Evolutionary conservation across 164 flowering plant species (phyloP).

Genomic region (Vitis rupestris): DNA sequence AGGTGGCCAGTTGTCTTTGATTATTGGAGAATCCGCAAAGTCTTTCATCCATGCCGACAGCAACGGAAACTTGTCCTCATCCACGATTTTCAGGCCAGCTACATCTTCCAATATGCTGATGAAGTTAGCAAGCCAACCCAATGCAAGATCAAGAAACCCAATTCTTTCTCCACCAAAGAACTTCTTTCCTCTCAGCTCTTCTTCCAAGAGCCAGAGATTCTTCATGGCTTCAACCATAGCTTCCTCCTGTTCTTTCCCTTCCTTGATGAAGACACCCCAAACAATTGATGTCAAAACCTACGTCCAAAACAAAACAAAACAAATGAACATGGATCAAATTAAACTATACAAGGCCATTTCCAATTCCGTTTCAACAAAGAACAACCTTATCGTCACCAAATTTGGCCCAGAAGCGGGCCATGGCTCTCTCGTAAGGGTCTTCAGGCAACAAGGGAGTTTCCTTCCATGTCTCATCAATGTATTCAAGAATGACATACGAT

Average conservation of each 20-base stretch:
- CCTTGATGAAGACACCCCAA: slow-evolving; percentile 3
- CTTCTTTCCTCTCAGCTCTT: slow-evolving; percentile 22
- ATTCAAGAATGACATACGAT: not conserved
- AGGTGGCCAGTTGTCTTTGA: not conserved
- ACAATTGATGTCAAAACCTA: slow-evolving; percentile 15
- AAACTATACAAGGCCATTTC: no score
- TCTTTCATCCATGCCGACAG: slow-evolving; percentile 18
- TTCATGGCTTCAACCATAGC: slow-evolving; percentile 4
- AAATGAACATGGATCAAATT: no score
- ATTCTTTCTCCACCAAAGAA: slow-evolving; percentile 1
- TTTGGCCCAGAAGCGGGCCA: slow-evolving; percentile 27
- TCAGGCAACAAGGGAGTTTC: no score
- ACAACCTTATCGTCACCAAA: slow-evolving; percentile 24
- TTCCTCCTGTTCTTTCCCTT: slow-evolving; percentile 20
- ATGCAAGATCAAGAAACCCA: slow-evolving; percentile 19
- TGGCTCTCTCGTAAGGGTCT: no score
- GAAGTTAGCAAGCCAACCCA: slow-evolving; percentile 21
- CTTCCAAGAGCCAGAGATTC: slow-evolving; percentile 18
- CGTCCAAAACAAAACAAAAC: not conserved
- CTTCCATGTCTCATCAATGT: no score
- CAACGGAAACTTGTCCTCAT: slow-evolving; percentile 16
- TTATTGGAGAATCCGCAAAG: slow-evolving; percentile 11
- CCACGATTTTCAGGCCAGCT: not conserved
- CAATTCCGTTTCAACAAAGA: no score
- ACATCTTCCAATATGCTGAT: slow-evolving; percentile 15